Percentiles rank a stretch among this genome's conserved stretches.
Conservation (phyloP, 2,329 filamentous ascomycete genomes). For the Pseudogymnoascus sp. region DNA sequence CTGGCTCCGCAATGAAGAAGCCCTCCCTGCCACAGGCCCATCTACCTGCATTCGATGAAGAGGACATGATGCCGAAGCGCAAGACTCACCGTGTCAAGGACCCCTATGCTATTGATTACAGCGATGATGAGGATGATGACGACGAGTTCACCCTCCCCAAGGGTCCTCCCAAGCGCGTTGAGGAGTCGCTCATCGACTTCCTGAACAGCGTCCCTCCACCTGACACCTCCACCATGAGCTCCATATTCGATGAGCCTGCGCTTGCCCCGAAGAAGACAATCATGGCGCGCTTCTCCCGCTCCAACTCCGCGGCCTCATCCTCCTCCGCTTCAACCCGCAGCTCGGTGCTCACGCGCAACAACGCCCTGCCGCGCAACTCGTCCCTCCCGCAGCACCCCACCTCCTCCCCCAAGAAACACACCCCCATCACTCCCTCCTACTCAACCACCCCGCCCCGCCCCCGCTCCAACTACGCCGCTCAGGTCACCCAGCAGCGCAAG, state of each 20-base stretch:
- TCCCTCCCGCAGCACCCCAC: slow-evolving; percentile 25
- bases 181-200: slow-evolving; percentile 69
- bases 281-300: slow-evolving; percentile 49
- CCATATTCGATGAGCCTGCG: slow-evolving; percentile 2
- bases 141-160: slow-evolving; percentile 18
- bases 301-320: slow-evolving; percentile 13
- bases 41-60: slow-evolving; percentile 17
- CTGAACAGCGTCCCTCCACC: slow-evolving; percentile 63
- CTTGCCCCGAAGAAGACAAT: slow-evolving; percentile 38
- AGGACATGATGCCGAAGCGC: slow-evolving; percentile 53
- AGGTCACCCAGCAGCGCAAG: slow-evolving; percentile 19
- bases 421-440: slow-evolving; percentile 34
- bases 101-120: slow-evolving; percentile 86
- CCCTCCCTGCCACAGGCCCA: slow-evolving; percentile 29
- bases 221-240: slow-evolving; percentile 1
- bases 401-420: slow-evolving; percentile 32
- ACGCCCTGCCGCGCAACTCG: slow-evolving; percentile 24
- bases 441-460: slow-evolving; percentile 41
- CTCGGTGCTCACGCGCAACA: slow-evolving; percentile 26
- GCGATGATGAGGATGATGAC: slow-evolving; percentile 36
- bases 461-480: slow-evolving; percentile 18
- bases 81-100: slow-evolving; percentile 76
- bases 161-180: slow-evolving; percentile 36
- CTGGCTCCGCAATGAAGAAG: slow-evolving; percentile 58
- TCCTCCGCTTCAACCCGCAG: slow-evolving; percentile 30